Base-by-base conservation (phyloP, 805 yeast genomes). In the Teunomyces aglyptinius region DNA sequence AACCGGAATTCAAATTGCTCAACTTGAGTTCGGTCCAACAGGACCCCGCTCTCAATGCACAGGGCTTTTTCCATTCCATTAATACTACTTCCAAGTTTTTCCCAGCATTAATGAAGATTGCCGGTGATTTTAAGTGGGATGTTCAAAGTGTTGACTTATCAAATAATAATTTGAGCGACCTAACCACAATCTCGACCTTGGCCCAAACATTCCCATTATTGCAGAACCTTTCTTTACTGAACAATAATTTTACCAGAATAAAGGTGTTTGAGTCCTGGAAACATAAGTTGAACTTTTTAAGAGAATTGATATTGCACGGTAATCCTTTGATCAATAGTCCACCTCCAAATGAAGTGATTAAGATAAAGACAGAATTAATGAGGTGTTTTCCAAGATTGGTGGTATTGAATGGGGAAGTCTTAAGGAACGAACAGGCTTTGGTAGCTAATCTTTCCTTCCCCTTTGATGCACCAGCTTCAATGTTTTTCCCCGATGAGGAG, bases 31-130 rank as follows among this genome's bases (percentile, higher is more conserved):
- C 70, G 44, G 80, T 90, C 59, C 76, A 78, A 47, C 75, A 75
- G 33, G 98, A 89, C 60, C 84, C 78, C 26, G 71, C 67, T 8
- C 70, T 92, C 34, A 68, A 64, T 10, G 67, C 75, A 15, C 76
- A 76, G 49, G 96, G 96, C 0, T 71, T 89, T 44, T 82, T 90
- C 50, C 77, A 80, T 12, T 68, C 82, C 4, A 69, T 78, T 12
- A 65, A 81, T 8, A 81, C 88, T 1, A 77, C 84, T 28, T 77
- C 91, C 11, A 94, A 92, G 64, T 84, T 90, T 77, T 89, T 92
- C 63, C 86, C 89, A 8, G 98, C 98, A 0, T 68, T 94, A 53
- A 81, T 92, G 86, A 87, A 85, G 60, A 66, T 92, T 6, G 96
- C 96, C 1, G 67, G 71, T 3, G 79, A 80, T 44, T 51, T 67